Base-by-base conservation (phyloP, 805 yeast species). In the Yamadazyma tumulicola region DNA sequence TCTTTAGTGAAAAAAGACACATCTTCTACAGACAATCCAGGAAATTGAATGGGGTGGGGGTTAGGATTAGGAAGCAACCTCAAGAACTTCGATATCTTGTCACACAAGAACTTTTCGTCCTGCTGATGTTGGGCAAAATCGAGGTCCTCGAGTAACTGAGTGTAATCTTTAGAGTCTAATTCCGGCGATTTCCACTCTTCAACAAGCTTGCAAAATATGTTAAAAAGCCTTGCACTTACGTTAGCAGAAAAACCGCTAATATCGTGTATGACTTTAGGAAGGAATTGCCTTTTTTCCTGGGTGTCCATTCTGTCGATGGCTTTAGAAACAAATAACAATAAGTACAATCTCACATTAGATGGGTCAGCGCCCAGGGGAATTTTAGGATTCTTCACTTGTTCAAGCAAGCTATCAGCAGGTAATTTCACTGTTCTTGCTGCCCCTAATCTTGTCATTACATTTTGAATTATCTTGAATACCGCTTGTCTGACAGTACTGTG, bases 371-470 rank as follows among this genome's bases (percentile, higher is more conserved):
- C 64, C 1, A 39, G 32, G 0, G 74, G 56, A n/a, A 71, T 49
- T n/a, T 64, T 64, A 0, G 88, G 86, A 3, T 39, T 35, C 42
- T 75, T 70, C 4, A 78, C 84, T 53, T 87, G 96, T 1, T 64
- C 59, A 17, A 88, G 39, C 25, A 89, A 64, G 28, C 79, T 72
- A 13, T 61, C 63, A 0, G 79, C 69, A 0, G 97, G 97, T 15
- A 88, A 54, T 45, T 67, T 63, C n/a, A 86, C 47, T 11, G 55
- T 42, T 19, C 67, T 61, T 14, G 79, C 68, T 1, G 84, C 72
- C 34, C 75, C 73, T 36, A 85, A 61, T 33, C 95, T 68, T 0
- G 86, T 78, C 33, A 83, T 68, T 10, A 86, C 49, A 51, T 85
- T 80, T 40, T 79, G 79, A 24, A 87, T 67, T 8, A 81, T 73